A percentile compares a stretch with the other conserved stretches of the same genome.
phyloP scores from a whole-genome alignment of 2,329 filamentous ascomycete genomes.

The Bipolaris bicolor region DNA sequence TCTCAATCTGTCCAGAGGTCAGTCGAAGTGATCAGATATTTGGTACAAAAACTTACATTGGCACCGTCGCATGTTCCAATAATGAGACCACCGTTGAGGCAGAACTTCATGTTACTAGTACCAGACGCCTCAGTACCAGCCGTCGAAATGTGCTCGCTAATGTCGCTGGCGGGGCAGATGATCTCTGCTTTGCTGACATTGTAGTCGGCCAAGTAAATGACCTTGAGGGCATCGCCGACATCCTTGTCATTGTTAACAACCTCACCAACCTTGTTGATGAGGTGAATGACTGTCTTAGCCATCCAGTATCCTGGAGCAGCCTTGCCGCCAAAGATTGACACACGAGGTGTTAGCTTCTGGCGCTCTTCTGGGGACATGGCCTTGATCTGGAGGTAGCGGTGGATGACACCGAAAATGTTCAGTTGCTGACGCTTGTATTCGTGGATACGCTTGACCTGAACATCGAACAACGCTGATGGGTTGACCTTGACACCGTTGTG shows the following conservation, averaged over 20 bases:
- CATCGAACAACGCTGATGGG: constrained; percentile 87
- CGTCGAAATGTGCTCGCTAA: constrained; percentile 98
- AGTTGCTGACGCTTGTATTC: constrained; percentile 99
- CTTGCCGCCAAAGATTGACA: constrained; percentile 97
- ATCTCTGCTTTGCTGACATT: constrained; percentile 99
- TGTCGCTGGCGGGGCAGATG: constrained; percentile 90
- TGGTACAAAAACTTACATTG: constrained; percentile 69
- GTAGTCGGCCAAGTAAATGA: constrained; percentile 97
- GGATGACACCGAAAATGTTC: constrained; percentile 98
- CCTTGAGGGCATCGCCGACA: constrained; percentile 92
- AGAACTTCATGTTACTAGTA: constrained; percentile 99
- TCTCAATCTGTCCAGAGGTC: constrained; percentile 72
- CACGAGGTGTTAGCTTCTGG: constrained; percentile 84
- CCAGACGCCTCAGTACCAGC: constrained; percentile 89
- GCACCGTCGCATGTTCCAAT: constrained; percentile 98
- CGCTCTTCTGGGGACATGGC: constrained; percentile 79
- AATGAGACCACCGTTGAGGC: constrained; percentile 93
- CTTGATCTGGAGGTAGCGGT: constrained; percentile 90
- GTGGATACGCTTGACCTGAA: constrained; percentile 98
- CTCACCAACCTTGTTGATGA: constrained; percentile 88
- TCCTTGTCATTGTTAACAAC: constrained; percentile 93
- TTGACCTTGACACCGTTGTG: constrained; percentile 83
- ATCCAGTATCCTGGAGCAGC: constrained; percentile 99
- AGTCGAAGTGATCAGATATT: constrained; percentile 1
- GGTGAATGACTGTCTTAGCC: constrained; percentile 98